Percentiles rank a stretch among this genome's conserved stretches.
These are phyloP conservation scores for Ordospora colligata DNA, from an alignment of 371 early-diverging fungal genomes.

Conservation along the genomic window DNA sequence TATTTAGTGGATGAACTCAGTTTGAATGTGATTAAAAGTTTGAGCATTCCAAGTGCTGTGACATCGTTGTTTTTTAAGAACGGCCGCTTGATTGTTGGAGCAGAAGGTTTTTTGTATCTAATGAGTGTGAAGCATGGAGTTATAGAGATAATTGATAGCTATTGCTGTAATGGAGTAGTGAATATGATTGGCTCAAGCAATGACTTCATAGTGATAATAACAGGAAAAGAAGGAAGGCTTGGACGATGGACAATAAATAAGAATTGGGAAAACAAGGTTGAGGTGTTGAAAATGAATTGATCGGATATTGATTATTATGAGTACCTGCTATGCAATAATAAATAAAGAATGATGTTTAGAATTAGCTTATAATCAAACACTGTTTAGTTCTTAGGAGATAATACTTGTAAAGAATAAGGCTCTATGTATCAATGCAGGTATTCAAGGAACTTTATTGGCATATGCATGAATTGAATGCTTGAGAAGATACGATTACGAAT, in stretches of 20 bases:
- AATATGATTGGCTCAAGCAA: not conserved
- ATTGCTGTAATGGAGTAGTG: not conserved
- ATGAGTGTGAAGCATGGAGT: not conserved
- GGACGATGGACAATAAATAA: conserved; percentile 1
- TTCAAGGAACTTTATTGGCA: too few relatives aligned
- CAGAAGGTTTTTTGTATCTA: not conserved
- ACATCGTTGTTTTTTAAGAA: not conserved
- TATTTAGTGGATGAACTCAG: not conserved
- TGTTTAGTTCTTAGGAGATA: too few relatives aligned
- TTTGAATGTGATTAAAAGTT: not conserved
- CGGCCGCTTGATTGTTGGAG: not conserved
- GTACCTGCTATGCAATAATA: not conserved
- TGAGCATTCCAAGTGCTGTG: not conserved
- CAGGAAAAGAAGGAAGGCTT: not conserved
- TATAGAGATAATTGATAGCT: not conserved
- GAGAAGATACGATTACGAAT: too few relatives aligned
- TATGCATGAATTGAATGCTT: too few relatives aligned
- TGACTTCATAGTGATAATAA: not conserved
- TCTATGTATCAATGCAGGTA: too few relatives aligned
- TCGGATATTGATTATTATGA: not conserved
- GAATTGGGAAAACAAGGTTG: not conserved
- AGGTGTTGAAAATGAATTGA: not conserved
- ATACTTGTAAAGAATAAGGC: too few relatives aligned
- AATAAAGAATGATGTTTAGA: too few relatives aligned
- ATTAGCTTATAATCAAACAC: too few relatives aligned